Conservation (phyloP, 208 protist genomes). For the Leishmania turanica region DNA sequence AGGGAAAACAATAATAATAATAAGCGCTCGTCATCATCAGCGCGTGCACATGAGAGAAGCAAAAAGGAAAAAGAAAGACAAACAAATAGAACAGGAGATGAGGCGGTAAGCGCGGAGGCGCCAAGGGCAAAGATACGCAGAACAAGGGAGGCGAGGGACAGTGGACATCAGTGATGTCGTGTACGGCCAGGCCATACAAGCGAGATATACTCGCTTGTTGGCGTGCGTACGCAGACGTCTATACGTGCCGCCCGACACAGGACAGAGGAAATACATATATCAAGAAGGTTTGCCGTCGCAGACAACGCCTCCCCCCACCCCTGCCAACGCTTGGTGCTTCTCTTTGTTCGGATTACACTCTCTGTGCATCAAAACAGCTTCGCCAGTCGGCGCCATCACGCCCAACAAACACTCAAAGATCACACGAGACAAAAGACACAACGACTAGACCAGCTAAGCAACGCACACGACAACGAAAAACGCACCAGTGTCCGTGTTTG, state of each 20-base stretch:
- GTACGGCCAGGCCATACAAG: background rate
- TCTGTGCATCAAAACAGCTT: background rate
- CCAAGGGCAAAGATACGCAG: background rate
- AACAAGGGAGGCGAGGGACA: background rate
- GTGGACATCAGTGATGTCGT: background rate
- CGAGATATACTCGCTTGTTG: background rate
- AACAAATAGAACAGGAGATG: background rate
- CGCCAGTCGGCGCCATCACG: background rate
- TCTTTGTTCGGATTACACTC: background rate
- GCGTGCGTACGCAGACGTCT: background rate
- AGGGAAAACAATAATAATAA: background rate
- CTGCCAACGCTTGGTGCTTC: background rate
- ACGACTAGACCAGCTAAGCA: background rate
- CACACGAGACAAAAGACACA: background rate
- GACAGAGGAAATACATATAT: background rate
- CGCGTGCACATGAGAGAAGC: slow-evolving; percentile 1
- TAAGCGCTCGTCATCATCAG: background rate
- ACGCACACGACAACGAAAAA: background rate
- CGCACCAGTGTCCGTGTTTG: too few species aligned
- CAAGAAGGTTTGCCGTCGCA: background rate
- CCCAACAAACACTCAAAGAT: background rate
- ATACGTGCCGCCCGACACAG: background rate
- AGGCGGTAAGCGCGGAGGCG: background rate
- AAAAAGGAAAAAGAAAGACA: background rate
- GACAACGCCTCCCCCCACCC: background rate